phyloP scores from a whole-genome alignment of 2,329 filamentous ascomycete species.

The Anisogramma anomala region DNA sequence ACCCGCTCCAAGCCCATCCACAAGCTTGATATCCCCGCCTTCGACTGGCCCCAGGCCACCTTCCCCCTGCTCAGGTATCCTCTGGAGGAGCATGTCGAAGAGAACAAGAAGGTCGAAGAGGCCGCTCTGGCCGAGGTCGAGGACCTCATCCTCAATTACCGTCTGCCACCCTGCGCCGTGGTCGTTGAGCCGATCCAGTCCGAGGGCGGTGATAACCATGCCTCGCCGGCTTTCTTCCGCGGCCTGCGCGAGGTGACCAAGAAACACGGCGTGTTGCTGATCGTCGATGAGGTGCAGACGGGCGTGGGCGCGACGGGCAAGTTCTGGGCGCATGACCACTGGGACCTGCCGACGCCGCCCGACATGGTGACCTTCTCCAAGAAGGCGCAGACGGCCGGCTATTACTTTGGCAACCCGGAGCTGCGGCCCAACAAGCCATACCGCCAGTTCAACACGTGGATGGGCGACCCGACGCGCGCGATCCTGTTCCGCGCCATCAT shows the following conservation, averaged over 20 bases:
- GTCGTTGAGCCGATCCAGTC: conserved; percentile 87
- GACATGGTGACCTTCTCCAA: conserved; percentile 95
- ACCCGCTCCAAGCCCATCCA: conserved; percentile 89
- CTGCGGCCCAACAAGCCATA: conserved; percentile 86
- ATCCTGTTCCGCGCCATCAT: conserved; percentile 80
- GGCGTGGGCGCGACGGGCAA: conserved; percentile 85
- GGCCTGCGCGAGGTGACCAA: conserved; percentile 69
- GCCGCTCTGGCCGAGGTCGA: conserved; percentile 76
- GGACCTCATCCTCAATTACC: conserved; percentile 66
- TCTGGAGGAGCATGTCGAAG: conserved; percentile 63
- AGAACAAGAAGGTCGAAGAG: conserved; percentile 73
- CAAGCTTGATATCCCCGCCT: conserved; percentile 88
- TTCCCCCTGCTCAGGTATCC: conserved; percentile 84
- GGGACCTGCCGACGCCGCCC: conserved; percentile 65
- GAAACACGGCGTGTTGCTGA: conserved; percentile 68
- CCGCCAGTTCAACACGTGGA: conserved; percentile 96
- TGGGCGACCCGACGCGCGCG: conserved; percentile 79
- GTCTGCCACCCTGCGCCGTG: conserved; percentile 67
- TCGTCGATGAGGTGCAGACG: conserved; percentile 90
- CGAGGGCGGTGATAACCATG: conserved; percentile 91
- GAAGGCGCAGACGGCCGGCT: conserved; percentile 88
- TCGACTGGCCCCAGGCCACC: conserved; percentile 85
- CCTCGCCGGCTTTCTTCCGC: conserved; percentile 75
- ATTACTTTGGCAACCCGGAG: conserved; percentile 74
- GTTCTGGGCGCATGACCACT: conserved; percentile 97